A percentile compares a stretch with the other conserved stretches of the same genome.
These are phyloP conservation scores for Dothistroma pini DNA, from an alignment of 2,329 filamentous ascomycete genomes.

Conservation along the genomic window DNA sequence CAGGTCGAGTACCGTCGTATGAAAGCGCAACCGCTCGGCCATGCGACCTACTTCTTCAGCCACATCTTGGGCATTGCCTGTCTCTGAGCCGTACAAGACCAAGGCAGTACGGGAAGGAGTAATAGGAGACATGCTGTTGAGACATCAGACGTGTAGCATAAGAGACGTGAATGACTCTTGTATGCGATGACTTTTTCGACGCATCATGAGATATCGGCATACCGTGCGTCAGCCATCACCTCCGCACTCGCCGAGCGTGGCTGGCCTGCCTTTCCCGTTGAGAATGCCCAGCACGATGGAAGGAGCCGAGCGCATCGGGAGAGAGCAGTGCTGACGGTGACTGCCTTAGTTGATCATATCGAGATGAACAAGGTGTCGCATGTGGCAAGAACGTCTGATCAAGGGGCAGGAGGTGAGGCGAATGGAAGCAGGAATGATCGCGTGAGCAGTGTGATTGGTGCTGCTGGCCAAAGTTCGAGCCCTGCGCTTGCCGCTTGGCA, in stretches of 20 bases:
- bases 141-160: neutral
- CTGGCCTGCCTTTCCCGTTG: neutral
- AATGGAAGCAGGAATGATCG: neutral
- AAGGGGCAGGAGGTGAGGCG: neutral
- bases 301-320: neutral
- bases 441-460: neutral
- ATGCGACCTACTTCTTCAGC: slow-evolving; percentile 77
- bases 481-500: slow-evolving; percentile 6
- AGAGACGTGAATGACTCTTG: neutral
- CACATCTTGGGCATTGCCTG: slow-evolving; percentile 87
- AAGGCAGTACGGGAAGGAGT: slow-evolving; percentile 51
- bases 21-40: slow-evolving; percentile 74
- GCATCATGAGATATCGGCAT: neutral
- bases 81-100: slow-evolving; percentile 90
- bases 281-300: neutral
- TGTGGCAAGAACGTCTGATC: neutral
- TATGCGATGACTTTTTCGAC: neutral
- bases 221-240: neutral
- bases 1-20: slow-evolving; percentile 70
- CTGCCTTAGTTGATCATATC: neutral
- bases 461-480: neutral
- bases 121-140: neutral
- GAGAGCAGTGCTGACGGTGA: neutral
- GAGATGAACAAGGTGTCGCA: neutral
- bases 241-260: neutral